Conservation (phyloP, 2,329 filamentous ascomycete species). For the Lachnellula occidentalis region DNA sequence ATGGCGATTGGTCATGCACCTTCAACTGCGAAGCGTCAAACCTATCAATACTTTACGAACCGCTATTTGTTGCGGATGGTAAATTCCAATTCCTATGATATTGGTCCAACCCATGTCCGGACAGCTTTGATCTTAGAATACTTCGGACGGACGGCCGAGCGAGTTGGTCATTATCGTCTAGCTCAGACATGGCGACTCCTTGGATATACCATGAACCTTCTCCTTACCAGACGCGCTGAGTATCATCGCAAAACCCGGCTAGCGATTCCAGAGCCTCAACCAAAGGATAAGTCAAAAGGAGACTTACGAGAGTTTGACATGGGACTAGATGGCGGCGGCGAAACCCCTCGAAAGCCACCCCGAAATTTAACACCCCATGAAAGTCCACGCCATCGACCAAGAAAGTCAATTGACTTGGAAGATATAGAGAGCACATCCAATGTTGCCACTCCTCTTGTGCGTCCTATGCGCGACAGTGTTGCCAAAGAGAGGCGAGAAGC, state of each 20-base stretch:
- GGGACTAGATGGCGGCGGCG: conserved; percentile 15
- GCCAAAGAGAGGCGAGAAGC: conserved; percentile 19
- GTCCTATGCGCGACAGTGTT: conserved; percentile 39
- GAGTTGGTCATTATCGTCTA: conserved; percentile 50
- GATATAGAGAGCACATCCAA: conserved; percentile 60
- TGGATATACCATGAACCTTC: conserved; percentile 48
- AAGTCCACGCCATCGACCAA: conserved; percentile 13
- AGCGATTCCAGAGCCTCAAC: conserved; percentile 6
- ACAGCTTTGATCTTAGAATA: conserved; percentile 47
- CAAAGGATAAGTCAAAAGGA: conserved; percentile 26
- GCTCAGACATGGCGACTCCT: conserved; percentile 61
- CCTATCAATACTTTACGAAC: conserved; percentile 52
- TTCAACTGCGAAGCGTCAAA: conserved; percentile 42
- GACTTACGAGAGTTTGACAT: conserved; percentile 24
- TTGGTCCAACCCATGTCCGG: conserved; percentile 29
- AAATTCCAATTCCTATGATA: conserved; percentile 2
- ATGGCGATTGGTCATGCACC: conserved; percentile 58
- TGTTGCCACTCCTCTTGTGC: conserved; percentile 52
- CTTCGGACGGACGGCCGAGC: conserved; percentile 54
- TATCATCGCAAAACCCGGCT: conserved; percentile 51
- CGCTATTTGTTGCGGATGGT: conserved; percentile 51
- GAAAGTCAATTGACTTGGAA: conserved; percentile 22
- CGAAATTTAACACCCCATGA: conserved; percentile 10
- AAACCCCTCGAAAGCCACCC: conserved; percentile 22
- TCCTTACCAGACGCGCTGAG: conserved; percentile 49